These are phyloP conservation scores for Asterella californica DNA, from an alignment of 225 moss, liverwort and hornwort genomes.

Conservation along the genomic window DNA sequence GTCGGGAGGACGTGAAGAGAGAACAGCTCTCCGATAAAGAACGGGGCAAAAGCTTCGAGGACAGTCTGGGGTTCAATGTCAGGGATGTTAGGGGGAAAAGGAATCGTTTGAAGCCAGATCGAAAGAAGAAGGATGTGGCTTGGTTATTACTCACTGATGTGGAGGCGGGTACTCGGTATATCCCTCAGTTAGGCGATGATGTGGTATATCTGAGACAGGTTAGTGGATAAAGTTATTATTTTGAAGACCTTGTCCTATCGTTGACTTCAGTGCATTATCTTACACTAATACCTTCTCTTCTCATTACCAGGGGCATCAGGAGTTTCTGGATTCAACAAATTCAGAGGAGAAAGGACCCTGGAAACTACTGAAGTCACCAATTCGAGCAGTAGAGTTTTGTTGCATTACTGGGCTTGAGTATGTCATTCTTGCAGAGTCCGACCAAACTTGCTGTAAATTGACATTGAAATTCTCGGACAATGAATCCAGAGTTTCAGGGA, in stretches of 20 bases:
- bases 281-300: slow-evolving; percentile 1
- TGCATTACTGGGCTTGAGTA: slow-evolving; percentile 66
- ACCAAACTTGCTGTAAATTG: slow-evolving; percentile 70
- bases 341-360: slow-evolving; percentile 74
- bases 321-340: slow-evolving; percentile 52
- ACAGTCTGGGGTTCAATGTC: not conserved
- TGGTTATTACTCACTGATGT: slow-evolving; percentile 83
- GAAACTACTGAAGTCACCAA: slow-evolving; percentile 34
- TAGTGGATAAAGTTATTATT: not conserved
- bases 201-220: slow-evolving; percentile 96
- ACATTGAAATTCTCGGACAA: slow-evolving; percentile 65
- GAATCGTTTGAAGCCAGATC: slow-evolving; percentile 32
- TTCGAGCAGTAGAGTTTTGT: slow-evolving; percentile 87
- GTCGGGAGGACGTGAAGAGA: slow-evolving; percentile 32
- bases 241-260: not conserved
- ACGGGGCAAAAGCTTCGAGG: slow-evolving; percentile 39
- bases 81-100: slow-evolving; percentile 44
- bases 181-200: slow-evolving; percentile 90
- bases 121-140: slow-evolving; percentile 43
- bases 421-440: slow-evolving; percentile 48
- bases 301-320: slow-evolving; percentile 70
- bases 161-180: slow-evolving; percentile 82
- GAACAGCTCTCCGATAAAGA: slow-evolving; percentile 30
- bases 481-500: slow-evolving; percentile 48
- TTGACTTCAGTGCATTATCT: not conserved